Evolutionary conservation across 805 yeast species (phyloP).

Genomic region (Candida dendrica): DNA sequence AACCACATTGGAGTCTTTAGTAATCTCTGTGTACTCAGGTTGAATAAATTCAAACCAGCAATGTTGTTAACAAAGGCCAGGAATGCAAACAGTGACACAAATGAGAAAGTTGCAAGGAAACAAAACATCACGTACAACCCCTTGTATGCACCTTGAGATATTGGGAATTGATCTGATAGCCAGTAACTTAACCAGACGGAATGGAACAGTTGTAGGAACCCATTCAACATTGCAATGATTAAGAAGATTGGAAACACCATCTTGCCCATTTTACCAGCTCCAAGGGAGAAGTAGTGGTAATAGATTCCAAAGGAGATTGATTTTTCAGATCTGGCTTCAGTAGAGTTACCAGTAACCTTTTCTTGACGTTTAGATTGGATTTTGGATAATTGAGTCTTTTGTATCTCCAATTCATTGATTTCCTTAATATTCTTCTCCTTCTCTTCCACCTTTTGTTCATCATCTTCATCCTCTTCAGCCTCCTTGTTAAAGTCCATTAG

Average conservation of each 20-base stretch:
- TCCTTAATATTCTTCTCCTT: conserved; percentile 20
- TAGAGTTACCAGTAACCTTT: conserved; percentile 17
- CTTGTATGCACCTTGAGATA: conserved; percentile 46
- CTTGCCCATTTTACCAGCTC: conserved; percentile 35
- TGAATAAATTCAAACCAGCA: conserved; percentile 51
- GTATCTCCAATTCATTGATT: conserved; percentile 19
- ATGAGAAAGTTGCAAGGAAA: conserved; percentile 37
- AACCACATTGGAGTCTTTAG: conserved; percentile 75
- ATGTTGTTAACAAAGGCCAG: conserved; percentile 43
- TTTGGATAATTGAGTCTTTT: conserved; percentile 15
- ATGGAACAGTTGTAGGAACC: conserved; percentile 48
- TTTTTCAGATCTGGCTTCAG: conserved; percentile 14
- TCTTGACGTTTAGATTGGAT: conserved; percentile 13
- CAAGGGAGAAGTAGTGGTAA: conserved; percentile 33
- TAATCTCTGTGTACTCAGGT: conserved; percentile 46
- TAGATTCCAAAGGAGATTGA: conserved; percentile 27
- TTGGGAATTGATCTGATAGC: conserved; percentile 46
- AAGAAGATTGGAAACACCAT: conserved; percentile 23
- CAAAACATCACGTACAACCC: conserved; percentile 57
- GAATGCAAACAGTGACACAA: conserved; percentile 48
- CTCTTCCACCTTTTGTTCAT: no score
- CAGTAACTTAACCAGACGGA: conserved; percentile 78
- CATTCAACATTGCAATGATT: conserved; percentile 22
- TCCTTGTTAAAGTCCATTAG: conserved; percentile 42
- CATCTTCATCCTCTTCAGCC: conserved; percentile 22